phyloP scores from a whole-genome alignment of 352 stramenopile genomes.

The Phytophthora boehmeriae region DNA sequence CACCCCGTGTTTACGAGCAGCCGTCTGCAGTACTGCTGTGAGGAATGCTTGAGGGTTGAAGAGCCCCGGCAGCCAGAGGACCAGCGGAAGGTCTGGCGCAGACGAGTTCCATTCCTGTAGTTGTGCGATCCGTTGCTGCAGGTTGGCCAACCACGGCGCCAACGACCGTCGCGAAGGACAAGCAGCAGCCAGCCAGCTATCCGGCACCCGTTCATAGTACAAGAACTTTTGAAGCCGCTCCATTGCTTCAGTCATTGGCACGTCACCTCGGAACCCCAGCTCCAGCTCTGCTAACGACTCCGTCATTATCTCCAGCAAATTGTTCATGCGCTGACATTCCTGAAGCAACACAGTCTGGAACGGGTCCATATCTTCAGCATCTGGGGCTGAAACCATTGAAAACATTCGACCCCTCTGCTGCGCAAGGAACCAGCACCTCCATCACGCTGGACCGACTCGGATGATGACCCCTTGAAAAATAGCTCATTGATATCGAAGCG shows the following conservation, averaged over 20 bases:
- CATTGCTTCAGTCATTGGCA: conserved; percentile 90
- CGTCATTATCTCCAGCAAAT: conserved; percentile 79
- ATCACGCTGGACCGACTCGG: conserved; percentile 32
- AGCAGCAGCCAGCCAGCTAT: conserved; percentile 73
- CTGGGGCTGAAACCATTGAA: conserved; percentile 37
- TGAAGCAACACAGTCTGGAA: conserved; percentile 92
- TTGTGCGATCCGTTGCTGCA: conserved; percentile 86
- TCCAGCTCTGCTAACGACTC: conserved; percentile 83
- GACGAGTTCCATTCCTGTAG: conserved; percentile 87
- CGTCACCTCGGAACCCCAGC: conserved; percentile 87
- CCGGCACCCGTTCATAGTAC: conserved; percentile 78
- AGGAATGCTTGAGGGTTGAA: conserved; percentile 90
- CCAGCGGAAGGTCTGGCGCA: conserved; percentile 76
- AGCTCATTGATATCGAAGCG: conserved; percentile 85
- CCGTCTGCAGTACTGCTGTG: conserved; percentile 79
- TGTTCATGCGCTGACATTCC: conserved; percentile 91
- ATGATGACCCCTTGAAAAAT: conserved; percentile 63
- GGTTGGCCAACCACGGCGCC: conserved; percentile 82
- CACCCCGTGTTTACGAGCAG: conserved; percentile 73
- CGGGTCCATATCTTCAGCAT: conserved; percentile 84
- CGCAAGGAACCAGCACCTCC: conserved; percentile 5
- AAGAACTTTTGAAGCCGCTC: conserved; percentile 82
- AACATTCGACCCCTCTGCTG: conserved; percentile 41
- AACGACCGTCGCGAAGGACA: conserved; percentile 84
- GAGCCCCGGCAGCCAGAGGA: conserved; percentile 84